Conservation (phyloP, 306 rosid genomes). For the Neltuma alba region DNA sequence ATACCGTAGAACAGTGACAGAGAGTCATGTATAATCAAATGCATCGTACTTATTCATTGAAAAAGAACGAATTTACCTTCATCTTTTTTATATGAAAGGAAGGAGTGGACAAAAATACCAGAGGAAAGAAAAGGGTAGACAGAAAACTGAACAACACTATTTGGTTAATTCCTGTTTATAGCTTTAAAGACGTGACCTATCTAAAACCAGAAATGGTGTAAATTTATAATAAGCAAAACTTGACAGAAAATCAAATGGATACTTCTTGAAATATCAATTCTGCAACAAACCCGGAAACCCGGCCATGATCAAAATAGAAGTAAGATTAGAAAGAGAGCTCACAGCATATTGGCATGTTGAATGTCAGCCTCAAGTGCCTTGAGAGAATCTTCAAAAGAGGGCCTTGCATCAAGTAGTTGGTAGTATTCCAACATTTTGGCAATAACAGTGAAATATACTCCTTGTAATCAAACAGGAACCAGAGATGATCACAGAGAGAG, state of each 20-base stretch:
- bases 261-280: slow-evolving; percentile 1
- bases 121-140: not conserved
- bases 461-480: slow-evolving; percentile 3
- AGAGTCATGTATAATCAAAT: not conserved
- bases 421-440: slow-evolving; percentile 53
- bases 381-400: slow-evolving; percentile 66
- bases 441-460: not conserved
- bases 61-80: not conserved
- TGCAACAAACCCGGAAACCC: not conserved
- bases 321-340: slow-evolving; percentile 34
- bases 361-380: slow-evolving; percentile 78
- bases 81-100: not conserved
- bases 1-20: not conserved
- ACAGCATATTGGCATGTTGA: slow-evolving; percentile 81
- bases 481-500: slow-evolving; percentile 7
- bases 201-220: not conserved
- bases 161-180: not conserved
- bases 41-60: not conserved
- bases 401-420: slow-evolving; percentile 54
- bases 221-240: not conserved
- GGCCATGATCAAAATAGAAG: not conserved
- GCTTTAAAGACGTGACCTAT: not conserved
- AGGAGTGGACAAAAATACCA: not conserved
- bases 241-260: not conserved
- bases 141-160: not conserved